Conservation (phyloP, 2,329 filamentous ascomycete species). For the Endocalyx cinctus region DNA sequence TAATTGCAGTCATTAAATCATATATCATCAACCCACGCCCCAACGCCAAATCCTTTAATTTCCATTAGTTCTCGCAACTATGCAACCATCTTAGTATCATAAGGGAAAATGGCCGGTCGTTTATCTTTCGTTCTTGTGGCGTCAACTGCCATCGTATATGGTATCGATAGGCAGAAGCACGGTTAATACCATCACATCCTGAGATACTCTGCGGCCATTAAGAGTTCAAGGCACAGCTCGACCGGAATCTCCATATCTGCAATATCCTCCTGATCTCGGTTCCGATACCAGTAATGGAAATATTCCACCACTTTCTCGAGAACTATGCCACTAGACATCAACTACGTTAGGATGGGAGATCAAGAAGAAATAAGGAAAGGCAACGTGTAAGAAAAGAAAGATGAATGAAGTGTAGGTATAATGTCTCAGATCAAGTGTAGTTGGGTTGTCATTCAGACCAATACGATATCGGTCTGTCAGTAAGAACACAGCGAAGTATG, state of each 20-base stretch:
- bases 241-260: slow-evolving; percentile 77
- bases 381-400: too few species aligned
- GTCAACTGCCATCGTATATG: slow-evolving; percentile 3
- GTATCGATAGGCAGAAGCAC: slow-evolving; percentile 1
- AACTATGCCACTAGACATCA: slow-evolving; percentile 55
- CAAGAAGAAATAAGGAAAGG: slow-evolving; percentile 2
- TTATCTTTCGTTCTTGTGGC: slow-evolving; percentile 5
- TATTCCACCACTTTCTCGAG: slow-evolving; percentile 81
- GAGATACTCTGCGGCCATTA: slow-evolving; percentile 74
- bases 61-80: neutral
- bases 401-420: slow-evolving; percentile 1
- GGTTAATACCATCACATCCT: slow-evolving; percentile 62
- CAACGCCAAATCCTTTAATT: neutral
- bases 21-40: slow-evolving; percentile 1
- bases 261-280: slow-evolving; percentile 65
- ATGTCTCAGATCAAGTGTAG: slow-evolving; percentile 63
- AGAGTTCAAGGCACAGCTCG: slow-evolving; percentile 71
- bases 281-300: slow-evolving; percentile 76
- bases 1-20: neutral
- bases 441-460: slow-evolving; percentile 47
- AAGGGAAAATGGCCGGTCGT: slow-evolving; percentile 9
- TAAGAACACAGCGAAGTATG: slow-evolving; percentile 39
- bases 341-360: neutral
- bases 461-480: slow-evolving; percentile 42
- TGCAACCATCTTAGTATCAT: neutral